Base-by-base conservation (phyloP, 140 eudicot genomes). In the Bidens hawaiensis region DNA sequence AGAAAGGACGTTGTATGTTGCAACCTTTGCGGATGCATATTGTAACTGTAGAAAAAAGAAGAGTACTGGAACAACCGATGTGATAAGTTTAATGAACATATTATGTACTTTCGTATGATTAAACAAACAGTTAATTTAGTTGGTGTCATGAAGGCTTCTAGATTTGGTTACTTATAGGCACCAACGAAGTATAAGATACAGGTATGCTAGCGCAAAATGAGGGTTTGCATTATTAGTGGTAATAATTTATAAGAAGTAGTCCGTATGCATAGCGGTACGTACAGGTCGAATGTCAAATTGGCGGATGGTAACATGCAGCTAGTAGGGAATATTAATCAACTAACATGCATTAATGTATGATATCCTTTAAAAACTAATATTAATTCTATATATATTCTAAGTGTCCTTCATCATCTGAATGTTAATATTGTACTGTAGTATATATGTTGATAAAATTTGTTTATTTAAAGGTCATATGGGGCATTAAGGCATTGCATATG, bases 1-100 rank as follows among this genome's bases (percentile, higher is more conserved):
- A 12, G 13, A 54, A 1, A 36, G 17, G 15, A 76, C 72, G 22
- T 76, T 76, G 54, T 76, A 69, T 22, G 76, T 62, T 31, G 68
- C 55, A 54, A 54, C 16, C 14, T 33, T 63, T n/a, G 72, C 26
- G 40, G 81, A 74, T 27, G 74, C 67, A 52, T 16, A 49, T 0
- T 15, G 58, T 5, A 74, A 27, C 49, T 49, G 19, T 24, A 60
- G 24, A 28, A 50, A 68, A 17, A 74, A 15, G 13, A 67, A 50
- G 4, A 69, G n/a, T n/a, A n/a, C 5, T 9, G 30, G 30, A 3
- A 50, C 15, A 21, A 48, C 27, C 10, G 21, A 48, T 48, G 55
- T 3, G 15, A 48, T 22, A 31, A 16, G 22, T 30, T 72, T 64
- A 21, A 31, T 40, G 24, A 14, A 64, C 77, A 72, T 71, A 18